phyloP scores from a whole-genome alignment of 2,329 filamentous ascomycete species.

The Scorias spongiosa region DNA sequence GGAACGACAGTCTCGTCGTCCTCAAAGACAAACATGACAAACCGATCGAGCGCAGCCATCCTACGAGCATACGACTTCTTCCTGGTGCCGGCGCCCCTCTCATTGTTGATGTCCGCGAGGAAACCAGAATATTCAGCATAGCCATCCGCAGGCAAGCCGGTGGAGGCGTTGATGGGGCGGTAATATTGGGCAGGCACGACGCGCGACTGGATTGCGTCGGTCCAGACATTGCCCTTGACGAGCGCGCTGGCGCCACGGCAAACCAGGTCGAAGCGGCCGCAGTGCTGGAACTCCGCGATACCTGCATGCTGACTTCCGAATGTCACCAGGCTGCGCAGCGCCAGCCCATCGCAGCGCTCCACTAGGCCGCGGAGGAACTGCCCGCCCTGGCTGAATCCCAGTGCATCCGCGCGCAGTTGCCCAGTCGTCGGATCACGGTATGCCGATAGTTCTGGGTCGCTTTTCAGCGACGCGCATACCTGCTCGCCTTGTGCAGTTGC shows the following conservation, averaged over 20 bases:
- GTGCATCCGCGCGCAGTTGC: conserved; percentile 49
- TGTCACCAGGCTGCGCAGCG: conserved; percentile 65
- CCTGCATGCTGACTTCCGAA: conserved; percentile 89
- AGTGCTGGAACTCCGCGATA: conserved; percentile 68
- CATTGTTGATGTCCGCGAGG: conserved; percentile 92
- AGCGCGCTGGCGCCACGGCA: conserved; percentile 69
- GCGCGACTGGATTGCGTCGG: conserved; percentile 55
- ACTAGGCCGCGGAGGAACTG: conserved; percentile 88
- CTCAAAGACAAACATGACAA: conserved; percentile 82
- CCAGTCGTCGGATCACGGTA: conserved; percentile 53
- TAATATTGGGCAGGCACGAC: conserved; percentile 94
- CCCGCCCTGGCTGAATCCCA: conserved; percentile 92
- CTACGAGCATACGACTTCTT: conserved; percentile 48
- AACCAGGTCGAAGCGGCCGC: conserved; percentile 56
- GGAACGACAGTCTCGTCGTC: conserved; percentile 77
- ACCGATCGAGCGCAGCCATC: conserved; percentile 52
- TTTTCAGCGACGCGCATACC: conserved; percentile 64
- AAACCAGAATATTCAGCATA: conserved; percentile 79
- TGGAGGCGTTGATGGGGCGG: conserved; percentile 49
- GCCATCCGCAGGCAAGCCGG: conserved; percentile 35
- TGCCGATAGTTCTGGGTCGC: conserved; percentile 54
- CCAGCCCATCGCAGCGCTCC: conserved; percentile 78
- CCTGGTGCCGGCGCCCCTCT: conserved; percentile 40
- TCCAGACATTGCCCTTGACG: conserved; percentile 69
- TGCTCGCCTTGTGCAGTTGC: conserved; percentile 59